Conservation (phyloP, 2,329 filamentous ascomycete genomes). For the Aquanectria penicillioides region DNA sequence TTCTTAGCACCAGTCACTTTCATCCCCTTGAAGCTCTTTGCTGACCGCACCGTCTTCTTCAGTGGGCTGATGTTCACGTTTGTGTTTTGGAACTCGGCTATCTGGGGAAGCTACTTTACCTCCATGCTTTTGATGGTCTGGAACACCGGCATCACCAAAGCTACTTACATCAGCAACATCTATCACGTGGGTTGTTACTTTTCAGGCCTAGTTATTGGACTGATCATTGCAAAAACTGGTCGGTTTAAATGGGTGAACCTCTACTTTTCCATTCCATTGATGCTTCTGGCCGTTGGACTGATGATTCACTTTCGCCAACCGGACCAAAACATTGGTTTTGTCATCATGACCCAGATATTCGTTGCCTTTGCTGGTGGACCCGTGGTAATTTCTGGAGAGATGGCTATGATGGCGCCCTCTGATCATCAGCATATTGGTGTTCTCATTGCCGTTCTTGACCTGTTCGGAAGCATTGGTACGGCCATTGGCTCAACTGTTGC, state of each 20-base stretch:
- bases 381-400: conserved; percentile 68
- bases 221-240: conserved; percentile 55
- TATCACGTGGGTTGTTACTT: conserved; percentile 51
- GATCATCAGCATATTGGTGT: conserved; percentile 71
- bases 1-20: conserved; percentile 66
- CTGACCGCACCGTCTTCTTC: conserved; percentile 51
- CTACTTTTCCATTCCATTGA: conserved; percentile 62
- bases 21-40: conserved; percentile 53
- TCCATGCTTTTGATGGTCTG: conserved; percentile 54
- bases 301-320: conserved; percentile 70
- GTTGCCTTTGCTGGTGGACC: conserved; percentile 69
- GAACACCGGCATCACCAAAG: conserved; percentile 47
- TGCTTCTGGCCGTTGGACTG: conserved; percentile 64
- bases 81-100: conserved; percentile 48
- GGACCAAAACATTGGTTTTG: conserved; percentile 59
- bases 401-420: conserved; percentile 68
- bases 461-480: conserved; percentile 69
- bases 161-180: conserved; percentile 52
- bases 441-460: conserved; percentile 68
- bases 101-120: conserved; percentile 53
- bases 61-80: conserved; percentile 50
- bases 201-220: conserved; percentile 39
- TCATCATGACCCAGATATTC: conserved; percentile 71
- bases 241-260: conserved; percentile 63
- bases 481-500: conserved; percentile 69